phyloP scores from a whole-genome alignment of 2,329 filamentous ascomycete genomes.

The Diplodia intermedia region DNA sequence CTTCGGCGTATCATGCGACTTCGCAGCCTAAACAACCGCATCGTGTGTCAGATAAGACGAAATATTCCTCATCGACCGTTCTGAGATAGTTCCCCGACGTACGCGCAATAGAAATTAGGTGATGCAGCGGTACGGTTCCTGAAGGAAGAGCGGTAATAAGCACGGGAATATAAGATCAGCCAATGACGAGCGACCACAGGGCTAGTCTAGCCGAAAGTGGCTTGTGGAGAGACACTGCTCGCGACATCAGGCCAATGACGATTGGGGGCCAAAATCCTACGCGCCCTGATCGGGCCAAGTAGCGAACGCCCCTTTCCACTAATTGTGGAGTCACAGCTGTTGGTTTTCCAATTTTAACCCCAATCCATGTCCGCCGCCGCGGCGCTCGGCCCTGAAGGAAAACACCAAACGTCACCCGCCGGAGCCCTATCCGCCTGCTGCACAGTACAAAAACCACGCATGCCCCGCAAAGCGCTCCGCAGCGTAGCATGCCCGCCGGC shows the following conservation, averaged over 20 bases:
- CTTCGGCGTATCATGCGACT: too few species aligned
- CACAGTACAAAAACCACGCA: not conserved
- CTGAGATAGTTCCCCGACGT: not conserved
- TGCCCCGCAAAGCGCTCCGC: not conserved
- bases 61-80: not conserved
- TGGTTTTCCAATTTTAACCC: not conserved
- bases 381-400: not conserved
- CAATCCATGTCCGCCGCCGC: not conserved
- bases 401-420: not conserved
- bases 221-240: not conserved
- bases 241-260: not conserved
- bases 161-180: not conserved
- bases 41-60: too few species aligned
- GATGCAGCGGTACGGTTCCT: slow-evolving; percentile 11
- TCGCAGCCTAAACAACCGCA: too few species aligned
- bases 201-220: not conserved
- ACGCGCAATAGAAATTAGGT: not conserved
- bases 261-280: slow-evolving; percentile 14
- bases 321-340: not conserved
- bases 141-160: slow-evolving; percentile 10
- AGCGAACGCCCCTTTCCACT: slow-evolving; percentile 10
- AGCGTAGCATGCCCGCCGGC: not conserved
- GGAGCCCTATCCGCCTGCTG: not conserved
- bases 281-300: not conserved
- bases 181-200: not conserved